Percentiles rank a stretch among this genome's conserved stretches.
Evolutionary conservation across 2,329 filamentous ascomycete genomes (phyloP).

Genomic region (Coleophoma eucalyptorum): DNA sequence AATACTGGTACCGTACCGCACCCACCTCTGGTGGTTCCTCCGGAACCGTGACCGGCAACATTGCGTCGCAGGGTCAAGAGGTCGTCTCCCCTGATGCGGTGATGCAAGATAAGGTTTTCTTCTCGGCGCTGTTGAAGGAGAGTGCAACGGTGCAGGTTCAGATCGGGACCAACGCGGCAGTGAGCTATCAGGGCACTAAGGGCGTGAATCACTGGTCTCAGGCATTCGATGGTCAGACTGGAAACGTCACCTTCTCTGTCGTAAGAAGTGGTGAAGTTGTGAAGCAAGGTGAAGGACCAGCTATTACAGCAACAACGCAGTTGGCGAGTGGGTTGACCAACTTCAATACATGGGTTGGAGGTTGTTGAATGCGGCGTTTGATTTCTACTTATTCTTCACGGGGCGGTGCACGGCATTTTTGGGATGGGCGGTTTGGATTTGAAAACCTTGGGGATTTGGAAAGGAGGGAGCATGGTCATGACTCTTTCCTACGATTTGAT

Average conservation of each 20-base stretch:
- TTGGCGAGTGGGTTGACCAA: slow-evolving; percentile 17
- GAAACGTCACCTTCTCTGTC: slow-evolving; percentile 17
- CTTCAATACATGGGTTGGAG: slow-evolving; percentile 23
- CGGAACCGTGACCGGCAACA: slow-evolving; percentile 28
- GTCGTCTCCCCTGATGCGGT: slow-evolving; percentile 23
- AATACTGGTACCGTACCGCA: slow-evolving; percentile 38
- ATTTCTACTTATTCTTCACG: no score
- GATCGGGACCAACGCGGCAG: slow-evolving; percentile 21
- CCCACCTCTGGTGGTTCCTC: slow-evolving; percentile 27
- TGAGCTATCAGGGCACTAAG: slow-evolving; percentile 9
- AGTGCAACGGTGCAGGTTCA: slow-evolving; percentile 25
- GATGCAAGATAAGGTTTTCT: slow-evolving; percentile 25
- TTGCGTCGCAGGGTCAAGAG: slow-evolving; percentile 16
- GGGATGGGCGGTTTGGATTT: no score
- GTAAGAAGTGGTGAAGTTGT: slow-evolving; percentile 9
- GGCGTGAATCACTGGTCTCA: slow-evolving; percentile 7
- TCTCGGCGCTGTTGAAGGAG: slow-evolving; percentile 24
- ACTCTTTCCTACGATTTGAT: no score
- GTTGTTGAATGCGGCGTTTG: slow-evolving; percentile 10
- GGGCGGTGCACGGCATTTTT: no score
- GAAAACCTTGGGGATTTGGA: no score
- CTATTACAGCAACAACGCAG: slow-evolving; percentile 17
- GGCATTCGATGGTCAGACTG: slow-evolving; percentile 19
- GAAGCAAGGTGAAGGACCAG: slow-evolving; percentile 16
- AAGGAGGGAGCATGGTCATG: no score